phyloP scores from a whole-genome alignment of 2,329 filamentous ascomycete genomes.

The Pleoardoris graminearum region DNA sequence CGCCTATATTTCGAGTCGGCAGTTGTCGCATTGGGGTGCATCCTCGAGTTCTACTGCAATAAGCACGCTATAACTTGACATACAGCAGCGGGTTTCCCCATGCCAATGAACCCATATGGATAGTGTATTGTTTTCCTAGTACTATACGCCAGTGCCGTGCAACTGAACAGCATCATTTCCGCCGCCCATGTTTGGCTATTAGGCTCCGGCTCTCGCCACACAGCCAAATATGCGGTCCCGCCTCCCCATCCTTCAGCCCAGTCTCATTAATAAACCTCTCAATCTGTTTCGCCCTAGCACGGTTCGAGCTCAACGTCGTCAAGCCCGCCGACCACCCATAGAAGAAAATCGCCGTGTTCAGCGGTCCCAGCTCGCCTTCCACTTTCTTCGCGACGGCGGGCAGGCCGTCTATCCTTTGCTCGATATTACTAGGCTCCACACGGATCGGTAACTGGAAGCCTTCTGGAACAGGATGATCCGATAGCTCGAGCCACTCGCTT shows the following conservation, averaged over 20 bases:
- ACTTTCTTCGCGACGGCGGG: slow-evolving; percentile 52
- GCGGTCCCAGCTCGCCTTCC: slow-evolving; percentile 56
- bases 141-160: no score
- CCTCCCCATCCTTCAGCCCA: slow-evolving; percentile 54
- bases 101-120: no score
- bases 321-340: slow-evolving; percentile 67
- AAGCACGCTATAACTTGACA: no score
- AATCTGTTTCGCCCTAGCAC: slow-evolving; percentile 67
- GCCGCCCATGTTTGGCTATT: slow-evolving; percentile 59
- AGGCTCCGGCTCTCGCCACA: slow-evolving; percentile 67
- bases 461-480: slow-evolving; percentile 58
- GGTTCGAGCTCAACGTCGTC: slow-evolving; percentile 73
- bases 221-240: slow-evolving; percentile 66
- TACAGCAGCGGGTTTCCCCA: no score
- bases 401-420: slow-evolving; percentile 42
- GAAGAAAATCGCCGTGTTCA: slow-evolving; percentile 72
- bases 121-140: no score
- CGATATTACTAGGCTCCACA: slow-evolving; percentile 54
- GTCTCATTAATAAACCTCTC: slow-evolving; percentile 61
- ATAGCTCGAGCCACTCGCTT: slow-evolving; percentile 46
- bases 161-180: no score
- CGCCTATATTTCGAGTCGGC: no score
- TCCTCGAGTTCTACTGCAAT: no score
- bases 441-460: slow-evolving; percentile 65
- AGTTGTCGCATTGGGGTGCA: no score